A percentile compares a stretch with the other conserved stretches of the same genome.
Evolutionary conservation across 164 flowering plant species (phyloP).

Genomic region (Liquidambar formosana): DNA sequence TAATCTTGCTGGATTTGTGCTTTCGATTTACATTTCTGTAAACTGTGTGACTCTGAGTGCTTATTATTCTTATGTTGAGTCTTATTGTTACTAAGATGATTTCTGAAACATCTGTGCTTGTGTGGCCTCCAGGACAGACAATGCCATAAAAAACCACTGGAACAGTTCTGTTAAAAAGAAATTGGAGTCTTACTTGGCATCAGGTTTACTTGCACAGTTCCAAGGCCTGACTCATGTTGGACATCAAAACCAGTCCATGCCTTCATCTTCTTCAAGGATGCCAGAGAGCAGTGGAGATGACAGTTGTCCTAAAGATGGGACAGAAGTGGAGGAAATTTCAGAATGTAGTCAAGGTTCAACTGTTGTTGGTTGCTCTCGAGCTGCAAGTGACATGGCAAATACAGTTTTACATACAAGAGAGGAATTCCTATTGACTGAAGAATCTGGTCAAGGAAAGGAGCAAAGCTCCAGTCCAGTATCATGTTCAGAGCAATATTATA

Average conservation of each 20-base stretch:
- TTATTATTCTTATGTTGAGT: neutral
- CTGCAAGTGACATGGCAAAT: slow-evolving; percentile 42
- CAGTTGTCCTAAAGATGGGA: slow-evolving; percentile 37
- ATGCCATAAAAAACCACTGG: slow-evolving; percentile 99
- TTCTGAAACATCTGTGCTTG: slow-evolving; percentile 25
- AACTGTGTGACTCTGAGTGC: neutral
- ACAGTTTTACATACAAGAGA: slow-evolving; percentile 26
- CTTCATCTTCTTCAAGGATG: slow-evolving; percentile 46
- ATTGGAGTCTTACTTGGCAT: slow-evolving; percentile 72
- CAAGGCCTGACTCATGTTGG: slow-evolving; percentile 48
- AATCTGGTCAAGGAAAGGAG: slow-evolving; percentile 31
- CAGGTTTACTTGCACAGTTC: slow-evolving; percentile 76
- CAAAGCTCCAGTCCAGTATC: slow-evolving; percentile 42
- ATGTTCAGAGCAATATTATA: slow-evolving; percentile 40
- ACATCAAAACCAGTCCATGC: slow-evolving; percentile 37
- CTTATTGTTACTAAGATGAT: neutral
- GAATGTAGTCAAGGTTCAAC: slow-evolving; percentile 82
- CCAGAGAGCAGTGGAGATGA: slow-evolving; percentile 58
- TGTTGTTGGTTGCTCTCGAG: slow-evolving; percentile 42
- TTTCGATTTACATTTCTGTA: neutral
- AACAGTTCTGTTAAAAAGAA: slow-evolving; percentile 96
- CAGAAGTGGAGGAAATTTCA: slow-evolving; percentile 61
- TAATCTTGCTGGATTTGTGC: neutral
- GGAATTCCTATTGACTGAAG: slow-evolving; percentile 32
- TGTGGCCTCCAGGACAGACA: slow-evolving; percentile 81